phyloP scores from a whole-genome alignment of 78 protist genomes.

The Bodo saltans region DNA sequence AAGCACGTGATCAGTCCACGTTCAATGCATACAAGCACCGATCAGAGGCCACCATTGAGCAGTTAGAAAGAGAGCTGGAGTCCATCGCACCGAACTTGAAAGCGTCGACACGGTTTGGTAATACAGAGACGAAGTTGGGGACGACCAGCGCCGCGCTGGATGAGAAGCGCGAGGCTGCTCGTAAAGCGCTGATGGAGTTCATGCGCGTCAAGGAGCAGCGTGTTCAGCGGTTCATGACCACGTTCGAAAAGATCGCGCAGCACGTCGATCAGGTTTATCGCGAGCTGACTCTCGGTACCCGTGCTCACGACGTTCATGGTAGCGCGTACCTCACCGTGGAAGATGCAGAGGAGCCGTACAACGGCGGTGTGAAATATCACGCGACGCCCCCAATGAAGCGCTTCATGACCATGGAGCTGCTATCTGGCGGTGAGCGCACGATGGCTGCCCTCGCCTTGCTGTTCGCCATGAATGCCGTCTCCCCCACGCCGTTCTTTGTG shows the following conservation, averaged over 20 bases:
- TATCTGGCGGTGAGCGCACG: slow-evolving; percentile 98
- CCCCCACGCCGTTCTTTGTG: slow-evolving; percentile 95
- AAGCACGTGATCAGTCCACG: not conserved
- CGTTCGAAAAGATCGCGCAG: slow-evolving; percentile 49
- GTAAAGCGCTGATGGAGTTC: slow-evolving; percentile 14
- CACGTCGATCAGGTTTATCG: slow-evolving; percentile 64
- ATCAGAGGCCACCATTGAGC: not conserved
- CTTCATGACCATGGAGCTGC: slow-evolving; percentile 84
- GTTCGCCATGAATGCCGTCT: slow-evolving; percentile 84
- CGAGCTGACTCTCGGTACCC: slow-evolving; percentile 59
- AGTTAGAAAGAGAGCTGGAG: not conserved
- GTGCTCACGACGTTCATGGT: slow-evolving; percentile 49
- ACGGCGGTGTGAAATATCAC: slow-evolving; percentile 77
- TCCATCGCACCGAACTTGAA: slow-evolving; percentile 65
- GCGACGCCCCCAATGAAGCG: slow-evolving; percentile 96
- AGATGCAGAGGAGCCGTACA: slow-evolving; percentile 73
- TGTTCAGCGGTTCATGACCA: slow-evolving; percentile 36
- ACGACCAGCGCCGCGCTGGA: not conserved
- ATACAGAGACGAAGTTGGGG: slow-evolving; percentile 1
- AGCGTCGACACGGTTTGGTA: slow-evolving; percentile 41
- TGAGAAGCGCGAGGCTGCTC: slow-evolving; percentile 2
- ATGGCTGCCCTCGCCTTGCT: slow-evolving; percentile 97
- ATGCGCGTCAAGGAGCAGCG: slow-evolving; percentile 2
- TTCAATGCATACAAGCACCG: not conserved
- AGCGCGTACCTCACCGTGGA: slow-evolving; percentile 71